Evolutionary conservation across 1,284 basidiomycete species (phyloP).

Genomic region (Calocybe gambosa): DNA sequence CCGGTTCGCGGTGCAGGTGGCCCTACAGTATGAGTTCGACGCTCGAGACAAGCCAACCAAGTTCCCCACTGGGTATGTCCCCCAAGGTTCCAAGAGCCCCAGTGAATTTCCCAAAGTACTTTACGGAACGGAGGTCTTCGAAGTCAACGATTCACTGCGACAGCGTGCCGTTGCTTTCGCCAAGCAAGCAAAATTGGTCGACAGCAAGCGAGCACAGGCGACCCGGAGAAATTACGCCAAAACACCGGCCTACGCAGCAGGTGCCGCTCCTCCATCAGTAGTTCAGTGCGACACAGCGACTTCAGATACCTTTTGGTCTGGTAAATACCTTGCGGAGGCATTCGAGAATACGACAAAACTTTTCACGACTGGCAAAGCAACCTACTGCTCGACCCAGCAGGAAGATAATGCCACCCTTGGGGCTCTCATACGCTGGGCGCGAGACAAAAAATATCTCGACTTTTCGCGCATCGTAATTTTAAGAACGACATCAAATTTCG

Average conservation of each 20-base stretch:
- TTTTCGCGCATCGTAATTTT: constrained; percentile 4
- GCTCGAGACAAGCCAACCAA: constrained; percentile 6
- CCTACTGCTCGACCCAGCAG: constrained; percentile 6
- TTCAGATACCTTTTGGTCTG: constrained; percentile 3
- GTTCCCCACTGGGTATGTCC: constrained; percentile 6
- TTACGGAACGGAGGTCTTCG: constrained; percentile 9
- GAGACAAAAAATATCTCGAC: constrained; percentile 3
- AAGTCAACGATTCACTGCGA: constrained; percentile 3
- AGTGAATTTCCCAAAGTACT: neutral
- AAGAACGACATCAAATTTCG: constrained; percentile 10
- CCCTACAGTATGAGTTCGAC: constrained; percentile 5
- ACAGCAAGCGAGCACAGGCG: neutral
- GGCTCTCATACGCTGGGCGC: constrained; percentile 3
- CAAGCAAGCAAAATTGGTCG: constrained; percentile 2
- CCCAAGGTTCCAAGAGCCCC: constrained; percentile 2
- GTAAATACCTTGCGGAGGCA: neutral
- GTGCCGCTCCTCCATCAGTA: constrained; percentile 1
- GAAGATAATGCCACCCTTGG: constrained; percentile 5
- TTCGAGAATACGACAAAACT: constrained; percentile 6
- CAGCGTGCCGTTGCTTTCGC: constrained; percentile 4
- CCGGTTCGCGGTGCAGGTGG: constrained; percentile 3
- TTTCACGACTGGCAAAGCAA: constrained; percentile 4
- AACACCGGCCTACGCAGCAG: constrained; percentile 4
- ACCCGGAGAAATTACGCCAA: constrained; percentile 3
- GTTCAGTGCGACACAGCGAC: constrained; percentile 6